Evolutionary conservation across 2,329 filamentous ascomycete species (phyloP).

Genomic region (Colletotrichum sp.): DNA sequence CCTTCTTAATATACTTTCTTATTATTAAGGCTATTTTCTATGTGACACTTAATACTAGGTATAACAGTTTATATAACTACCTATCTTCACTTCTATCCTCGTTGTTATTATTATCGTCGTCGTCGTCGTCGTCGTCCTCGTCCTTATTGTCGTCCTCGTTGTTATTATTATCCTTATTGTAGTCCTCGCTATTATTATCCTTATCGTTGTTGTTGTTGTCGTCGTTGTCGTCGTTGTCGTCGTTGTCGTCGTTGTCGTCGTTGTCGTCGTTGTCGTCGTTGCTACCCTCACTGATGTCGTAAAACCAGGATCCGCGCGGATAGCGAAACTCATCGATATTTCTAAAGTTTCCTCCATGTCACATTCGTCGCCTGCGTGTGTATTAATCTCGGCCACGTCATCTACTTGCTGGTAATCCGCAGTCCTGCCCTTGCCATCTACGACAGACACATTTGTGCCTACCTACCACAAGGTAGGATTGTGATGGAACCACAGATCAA

Average conservation of each 20-base stretch:
- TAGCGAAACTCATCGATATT: too few species aligned
- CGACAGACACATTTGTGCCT: neutral
- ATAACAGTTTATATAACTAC: too few species aligned
- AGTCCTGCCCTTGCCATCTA: accelerated
- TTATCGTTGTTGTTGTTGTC: neutral
- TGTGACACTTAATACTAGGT: neutral
- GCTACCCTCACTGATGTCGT: neutral
- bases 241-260: neutral
- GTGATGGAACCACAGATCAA: too few species aligned
- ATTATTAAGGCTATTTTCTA: neutral
- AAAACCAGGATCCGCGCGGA: too few species aligned
- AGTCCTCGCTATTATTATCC: neutral
- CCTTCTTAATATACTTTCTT: neutral
- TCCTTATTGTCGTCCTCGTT: too few species aligned
- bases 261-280: neutral
- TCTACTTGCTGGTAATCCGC: accelerated
- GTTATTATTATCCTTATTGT: too few species aligned
- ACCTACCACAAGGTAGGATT: neutral
- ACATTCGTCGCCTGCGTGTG: too few species aligned
- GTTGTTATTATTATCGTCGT: neutral
- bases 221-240: neutral
- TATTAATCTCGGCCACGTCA: too few species aligned
- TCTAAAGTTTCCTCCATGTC: too few species aligned
- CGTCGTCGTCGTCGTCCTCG: too few species aligned
- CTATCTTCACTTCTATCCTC: neutral